A percentile compares a stretch with the other conserved stretches of the same genome.
Evolutionary conservation across 208 protist species (phyloP).

Genomic region (Leptomonas pyrrhocoris): DNA sequence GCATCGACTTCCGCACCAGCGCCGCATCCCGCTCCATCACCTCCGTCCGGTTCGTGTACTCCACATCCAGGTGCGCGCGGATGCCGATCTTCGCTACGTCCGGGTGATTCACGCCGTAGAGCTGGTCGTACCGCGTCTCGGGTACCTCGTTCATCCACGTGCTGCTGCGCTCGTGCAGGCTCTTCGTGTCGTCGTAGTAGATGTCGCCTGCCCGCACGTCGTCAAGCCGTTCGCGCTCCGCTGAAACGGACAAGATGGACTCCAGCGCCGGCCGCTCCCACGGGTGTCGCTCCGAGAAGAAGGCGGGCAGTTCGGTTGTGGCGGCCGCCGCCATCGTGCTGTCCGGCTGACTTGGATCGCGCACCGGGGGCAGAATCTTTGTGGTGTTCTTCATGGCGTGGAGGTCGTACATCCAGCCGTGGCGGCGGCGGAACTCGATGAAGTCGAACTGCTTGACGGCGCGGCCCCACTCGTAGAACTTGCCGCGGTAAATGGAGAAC

Average conservation of each 20-base stretch:
- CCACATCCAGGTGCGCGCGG: slow-evolving; percentile 76
- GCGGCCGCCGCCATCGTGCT: slow-evolving; percentile 52
- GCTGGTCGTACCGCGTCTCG: slow-evolving; percentile 89
- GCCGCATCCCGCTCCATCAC: slow-evolving; percentile 81
- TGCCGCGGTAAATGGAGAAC: slow-evolving; percentile 69
- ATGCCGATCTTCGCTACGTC: slow-evolving; percentile 89
- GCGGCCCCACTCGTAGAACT: slow-evolving; percentile 90
- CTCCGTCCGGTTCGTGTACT: slow-evolving; percentile 84
- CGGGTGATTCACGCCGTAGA: slow-evolving; percentile 85
- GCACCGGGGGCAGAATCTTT: slow-evolving; percentile 62
- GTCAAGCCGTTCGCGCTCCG: slow-evolving; percentile 59
- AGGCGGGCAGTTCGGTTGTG: slow-evolving; percentile 71
- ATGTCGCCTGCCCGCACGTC: slow-evolving; percentile 86
- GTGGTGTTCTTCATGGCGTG: slow-evolving; percentile 84
- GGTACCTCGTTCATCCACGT: slow-evolving; percentile 90
- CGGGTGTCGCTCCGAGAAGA: slow-evolving; percentile 74
- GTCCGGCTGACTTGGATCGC: slow-evolving; percentile 69
- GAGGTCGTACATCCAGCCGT: slow-evolving; percentile 91
- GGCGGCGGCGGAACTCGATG: slow-evolving; percentile 86
- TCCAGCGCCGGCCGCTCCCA: slow-evolving; percentile 81
- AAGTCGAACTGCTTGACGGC: slow-evolving; percentile 92
- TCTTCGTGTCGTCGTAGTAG: slow-evolving; percentile 70
- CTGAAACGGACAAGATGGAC: slow-evolving; percentile 56
- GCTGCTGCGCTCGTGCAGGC: slow-evolving; percentile 76
- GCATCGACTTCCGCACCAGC: slow-evolving; percentile 71